These are phyloP conservation scores for Terana coerulea DNA, from an alignment of 768 basidiomycete genomes.

Conservation along the genomic window DNA sequence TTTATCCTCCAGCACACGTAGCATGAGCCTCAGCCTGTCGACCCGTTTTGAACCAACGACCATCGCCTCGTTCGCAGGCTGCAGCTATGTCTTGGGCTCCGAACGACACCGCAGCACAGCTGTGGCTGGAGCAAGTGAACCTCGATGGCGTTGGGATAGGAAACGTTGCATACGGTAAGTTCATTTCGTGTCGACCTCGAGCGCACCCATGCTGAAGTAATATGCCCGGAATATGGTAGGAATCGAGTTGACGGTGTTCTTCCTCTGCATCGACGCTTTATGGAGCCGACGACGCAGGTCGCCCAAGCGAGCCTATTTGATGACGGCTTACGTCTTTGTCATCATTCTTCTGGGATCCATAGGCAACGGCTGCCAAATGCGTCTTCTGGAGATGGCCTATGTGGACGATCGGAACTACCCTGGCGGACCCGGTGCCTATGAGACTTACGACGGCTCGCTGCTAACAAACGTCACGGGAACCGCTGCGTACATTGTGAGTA, in stretches of 20 bases:
- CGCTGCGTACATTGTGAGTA: neutral
- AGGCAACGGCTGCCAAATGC: slow-evolving; percentile 15
- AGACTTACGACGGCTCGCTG: neutral
- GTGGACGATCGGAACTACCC: slow-evolving; percentile 20
- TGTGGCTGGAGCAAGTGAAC: neutral
- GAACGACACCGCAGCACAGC: neutral
- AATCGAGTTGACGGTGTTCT: neutral
- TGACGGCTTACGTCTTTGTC: slow-evolving; percentile 17
- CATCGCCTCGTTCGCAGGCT: too few species aligned
- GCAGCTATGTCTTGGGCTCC: neutral
- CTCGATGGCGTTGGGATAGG: neutral
- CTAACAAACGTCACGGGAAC: neutral
- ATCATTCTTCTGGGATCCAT: slow-evolving; percentile 18
- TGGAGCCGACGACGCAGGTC: neutral
- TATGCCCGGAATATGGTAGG: too few species aligned
- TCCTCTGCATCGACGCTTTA: neutral
- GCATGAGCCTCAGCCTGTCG: too few species aligned
- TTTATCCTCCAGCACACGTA: too few species aligned
- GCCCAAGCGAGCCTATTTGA: slow-evolving; percentile 14
- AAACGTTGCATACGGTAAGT: slow-evolving; percentile 1
- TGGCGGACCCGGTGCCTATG: slow-evolving; percentile 18
- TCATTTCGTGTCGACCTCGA: too few species aligned
- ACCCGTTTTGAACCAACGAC: too few species aligned
- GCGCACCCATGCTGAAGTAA: too few species aligned
- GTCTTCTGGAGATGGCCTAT: slow-evolving; percentile 16